Percentiles rank a stretch among this genome's conserved stretches.
These are phyloP conservation scores for Rosa rugosa DNA, from an alignment of 306 rosid genomes.

Conservation along the genomic window DNA sequence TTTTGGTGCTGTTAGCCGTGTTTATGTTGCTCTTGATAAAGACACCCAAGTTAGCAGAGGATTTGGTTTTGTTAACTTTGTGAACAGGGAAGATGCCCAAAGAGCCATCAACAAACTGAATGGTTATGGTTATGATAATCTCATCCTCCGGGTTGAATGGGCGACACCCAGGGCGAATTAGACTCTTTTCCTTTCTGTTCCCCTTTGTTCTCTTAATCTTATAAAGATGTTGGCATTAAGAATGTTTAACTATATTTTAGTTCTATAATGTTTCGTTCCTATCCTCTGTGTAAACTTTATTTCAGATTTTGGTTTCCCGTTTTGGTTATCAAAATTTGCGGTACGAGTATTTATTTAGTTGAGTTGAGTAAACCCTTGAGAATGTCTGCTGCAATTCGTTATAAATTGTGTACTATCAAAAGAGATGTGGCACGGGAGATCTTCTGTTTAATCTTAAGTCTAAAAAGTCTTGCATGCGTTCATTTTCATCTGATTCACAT, in stretches of 20 bases:
- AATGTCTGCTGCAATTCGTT: not conserved
- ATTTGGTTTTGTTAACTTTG: slow-evolving; percentile 93
- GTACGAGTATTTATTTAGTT: not conserved
- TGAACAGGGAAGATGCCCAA: slow-evolving; percentile 90
- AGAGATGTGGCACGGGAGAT: not conserved
- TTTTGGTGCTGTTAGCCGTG: slow-evolving; percentile 86
- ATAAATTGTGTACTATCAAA: not conserved
- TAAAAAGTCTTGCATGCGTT: not conserved
- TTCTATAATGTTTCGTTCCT: slow-evolving; percentile 1
- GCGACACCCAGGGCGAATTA: slow-evolving; percentile 65
- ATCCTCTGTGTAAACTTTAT: not conserved
- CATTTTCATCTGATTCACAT: not conserved
- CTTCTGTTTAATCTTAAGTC: too few relatives aligned
- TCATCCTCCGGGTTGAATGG: slow-evolving; percentile 71
- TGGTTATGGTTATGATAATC: slow-evolving; percentile 89
- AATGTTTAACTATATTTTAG: slow-evolving; percentile 14
- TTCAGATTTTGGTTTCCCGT: not conserved
- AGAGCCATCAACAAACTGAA: slow-evolving; percentile 88
- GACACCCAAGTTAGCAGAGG: slow-evolving; percentile 89
- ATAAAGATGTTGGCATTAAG: slow-evolving; percentile 7
- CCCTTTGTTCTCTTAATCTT: not conserved
- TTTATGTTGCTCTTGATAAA: slow-evolving; percentile 87
- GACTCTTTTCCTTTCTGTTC: not conserved
- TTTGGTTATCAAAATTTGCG: not conserved
- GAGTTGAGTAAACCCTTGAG: not conserved